A percentile compares a stretch with the other conserved stretches of the same genome.
Evolutionary conservation across 192 early-diverging fungal species (phyloP).

Genomic region (Thoreauomyces humboldtii): DNA sequence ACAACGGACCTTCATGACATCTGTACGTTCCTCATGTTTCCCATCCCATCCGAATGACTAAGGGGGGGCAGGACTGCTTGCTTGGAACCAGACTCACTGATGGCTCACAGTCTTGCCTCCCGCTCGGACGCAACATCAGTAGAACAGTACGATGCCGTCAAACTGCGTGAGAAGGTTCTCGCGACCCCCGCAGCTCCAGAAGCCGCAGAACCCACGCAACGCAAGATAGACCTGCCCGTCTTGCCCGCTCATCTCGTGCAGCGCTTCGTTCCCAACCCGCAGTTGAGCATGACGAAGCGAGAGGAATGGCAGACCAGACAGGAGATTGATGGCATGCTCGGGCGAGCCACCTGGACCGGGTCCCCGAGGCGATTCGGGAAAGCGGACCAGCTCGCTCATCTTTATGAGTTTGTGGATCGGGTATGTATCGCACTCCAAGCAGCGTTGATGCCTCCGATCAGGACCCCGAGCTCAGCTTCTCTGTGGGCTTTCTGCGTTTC

Average conservation of each 20-base stretch:
- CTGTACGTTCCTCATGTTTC: slow-evolving; percentile 2
- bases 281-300: slow-evolving; percentile 31
- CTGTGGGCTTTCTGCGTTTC: neutral
- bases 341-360: slow-evolving; percentile 26
- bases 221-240: slow-evolving; percentile 3
- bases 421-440: slow-evolving; percentile 26
- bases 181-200: neutral
- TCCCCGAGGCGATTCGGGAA: slow-evolving; percentile 19
- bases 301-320: slow-evolving; percentile 32
- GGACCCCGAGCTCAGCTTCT: too few species aligned
- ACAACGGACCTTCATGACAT: slow-evolving; percentile 11
- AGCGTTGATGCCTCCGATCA: too few species aligned
- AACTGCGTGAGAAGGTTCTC: slow-evolving; percentile 14
- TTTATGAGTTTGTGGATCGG: slow-evolving; percentile 29
- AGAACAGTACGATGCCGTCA: slow-evolving; percentile 42
- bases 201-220: neutral
- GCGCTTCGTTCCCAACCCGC: slow-evolving; percentile 25
- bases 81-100: slow-evolving; percentile 24
- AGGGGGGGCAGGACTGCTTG: too few species aligned
- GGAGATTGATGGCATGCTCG: slow-evolving; percentile 28
- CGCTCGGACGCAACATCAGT: too few species aligned
- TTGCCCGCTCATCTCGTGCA: neutral
- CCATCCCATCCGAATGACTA: too few species aligned
- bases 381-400: slow-evolving; percentile 29
- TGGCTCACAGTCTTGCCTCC: slow-evolving; percentile 21